Evolutionary conservation across 345 rosid species (phyloP), one percentile per base, ranked within the genome.

Genomic region (Moringa oleifera): DNA sequence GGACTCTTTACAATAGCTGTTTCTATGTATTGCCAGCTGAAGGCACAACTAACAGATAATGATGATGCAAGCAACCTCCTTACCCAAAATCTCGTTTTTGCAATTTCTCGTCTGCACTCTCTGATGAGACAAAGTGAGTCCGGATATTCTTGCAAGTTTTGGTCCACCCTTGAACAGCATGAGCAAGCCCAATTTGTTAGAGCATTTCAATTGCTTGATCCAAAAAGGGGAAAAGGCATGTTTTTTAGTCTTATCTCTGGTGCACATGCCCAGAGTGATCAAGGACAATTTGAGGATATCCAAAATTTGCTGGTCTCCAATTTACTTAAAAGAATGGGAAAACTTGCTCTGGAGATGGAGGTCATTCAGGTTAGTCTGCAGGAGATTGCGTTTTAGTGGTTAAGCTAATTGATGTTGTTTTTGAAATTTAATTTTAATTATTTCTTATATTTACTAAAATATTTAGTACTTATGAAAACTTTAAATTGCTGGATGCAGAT

Each of bases 321-420:
- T 71, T 72, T 94, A 74, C 80, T 94, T 22, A 90, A 81, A 70
- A 71, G 73, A 57, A 73, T 94, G 82, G 97, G 93, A 69, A 80
- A 85, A 75, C 70, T 88, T 71, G 89, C 95, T 59, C 85, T 94
- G 77, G 81, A 80, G 72, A 80, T 73, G 73, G 97, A 87, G 56
- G 74, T 75, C 64, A 53, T 74, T 61, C 97, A 86, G 98, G 97
- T 90, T 73, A 36, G 85, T 76, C 51, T 59, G 0, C 23, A 47
- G 25, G 62, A 41, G 47, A 41, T 15, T 41, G 47, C 47, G 12
- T 41, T 41, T 41, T 7, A 41, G 47, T n/a, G 47, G 6, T 41
- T 4, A 41, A 41, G 47, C 12, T 41, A 5, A 16, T 41, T 41
- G 47, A 15, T 5, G 47, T 5, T 41, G 47, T 41, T 41, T 41